A percentile compares a stretch with the other conserved stretches of the same genome.
These are phyloP conservation scores for Thermothelomyces thermophilus DNA, from an alignment of 2,329 filamentous ascomycete genomes.

Conservation along the genomic window DNA sequence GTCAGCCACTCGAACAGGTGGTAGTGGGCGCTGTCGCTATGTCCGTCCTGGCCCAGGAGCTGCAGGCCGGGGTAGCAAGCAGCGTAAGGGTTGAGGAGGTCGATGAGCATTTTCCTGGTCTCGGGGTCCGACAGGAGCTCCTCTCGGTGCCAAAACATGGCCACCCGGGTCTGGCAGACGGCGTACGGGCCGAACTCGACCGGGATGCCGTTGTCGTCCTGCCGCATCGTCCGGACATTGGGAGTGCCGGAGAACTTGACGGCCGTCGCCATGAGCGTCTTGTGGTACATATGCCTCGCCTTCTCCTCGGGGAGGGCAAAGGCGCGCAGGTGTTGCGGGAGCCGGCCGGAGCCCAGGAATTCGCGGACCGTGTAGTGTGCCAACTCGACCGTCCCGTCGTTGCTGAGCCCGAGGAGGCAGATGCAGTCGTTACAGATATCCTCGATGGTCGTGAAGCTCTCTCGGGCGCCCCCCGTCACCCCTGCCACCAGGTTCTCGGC, in stretches of 20 bases:
- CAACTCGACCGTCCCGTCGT: background rate
- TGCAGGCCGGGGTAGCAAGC: conserved; percentile 2
- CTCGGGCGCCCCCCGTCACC: background rate
- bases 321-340: background rate
- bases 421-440: background rate
- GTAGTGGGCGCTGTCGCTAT: background rate
- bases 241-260: background rate
- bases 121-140: background rate
- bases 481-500: background rate
- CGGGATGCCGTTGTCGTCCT: background rate
- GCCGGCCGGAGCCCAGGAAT: conserved; percentile 6
- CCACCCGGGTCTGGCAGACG: background rate
- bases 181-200: background rate
- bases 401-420: background rate
- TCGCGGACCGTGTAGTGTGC: conserved; percentile 20
- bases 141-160: background rate
- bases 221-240: background rate
- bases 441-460: background rate
- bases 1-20: conserved; percentile 4
- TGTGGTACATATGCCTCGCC: background rate
- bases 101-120: background rate
- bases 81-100: conserved; percentile 3
- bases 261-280: background rate
- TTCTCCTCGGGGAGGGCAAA: background rate
- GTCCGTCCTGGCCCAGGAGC: background rate